Conservation (phyloP, 352 stramenopile genomes). For the Phytophthora fragariaefolia region DNA sequence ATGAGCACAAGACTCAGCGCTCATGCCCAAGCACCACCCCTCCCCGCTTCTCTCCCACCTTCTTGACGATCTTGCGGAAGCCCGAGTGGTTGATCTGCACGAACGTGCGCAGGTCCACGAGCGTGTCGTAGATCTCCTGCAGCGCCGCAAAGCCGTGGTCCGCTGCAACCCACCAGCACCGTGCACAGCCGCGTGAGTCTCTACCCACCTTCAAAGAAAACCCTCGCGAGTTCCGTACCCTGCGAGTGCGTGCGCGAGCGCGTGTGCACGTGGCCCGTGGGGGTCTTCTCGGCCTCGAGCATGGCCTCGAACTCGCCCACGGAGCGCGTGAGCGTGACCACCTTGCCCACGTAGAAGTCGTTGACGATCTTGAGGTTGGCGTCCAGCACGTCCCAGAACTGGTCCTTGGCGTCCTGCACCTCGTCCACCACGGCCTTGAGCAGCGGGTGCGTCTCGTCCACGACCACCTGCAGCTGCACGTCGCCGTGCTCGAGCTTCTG, state of each 20-base stretch:
- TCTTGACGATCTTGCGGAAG: constrained; percentile 95
- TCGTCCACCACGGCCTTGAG: constrained; percentile 60
- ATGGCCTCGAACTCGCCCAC: constrained; percentile 81
- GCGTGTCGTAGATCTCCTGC: constrained; percentile 90
- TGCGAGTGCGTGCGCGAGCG: constrained; percentile 69
- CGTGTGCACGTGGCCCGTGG: constrained; percentile 79
- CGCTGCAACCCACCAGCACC: constrained; percentile 26
- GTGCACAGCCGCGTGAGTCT: too few species aligned
- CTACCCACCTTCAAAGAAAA: too few species aligned
- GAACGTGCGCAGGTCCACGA: constrained; percentile 90
- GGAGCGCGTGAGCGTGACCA: constrained; percentile 69
- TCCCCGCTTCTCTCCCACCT: constrained; percentile 46
- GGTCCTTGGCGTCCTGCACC: constrained; percentile 74
- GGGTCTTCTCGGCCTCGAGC: constrained; percentile 70
- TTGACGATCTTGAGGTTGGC: constrained; percentile 88
- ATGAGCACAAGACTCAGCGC: neutral
- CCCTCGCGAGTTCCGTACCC: constrained; percentile 35
- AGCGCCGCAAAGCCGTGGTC: constrained; percentile 84
- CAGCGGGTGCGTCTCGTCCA: constrained; percentile 75
- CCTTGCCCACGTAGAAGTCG: constrained; percentile 81
- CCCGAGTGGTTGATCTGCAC: constrained; percentile 93
- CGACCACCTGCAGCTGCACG: constrained; percentile 42
- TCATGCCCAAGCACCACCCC: neutral
- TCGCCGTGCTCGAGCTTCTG: constrained; percentile 46
- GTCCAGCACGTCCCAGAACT: constrained; percentile 85